A percentile compares a stretch with the other conserved stretches of the same genome.
Conservation (phyloP, 1,139 yeast genomes). For the Sugiyamaella paludigena region DNA sequence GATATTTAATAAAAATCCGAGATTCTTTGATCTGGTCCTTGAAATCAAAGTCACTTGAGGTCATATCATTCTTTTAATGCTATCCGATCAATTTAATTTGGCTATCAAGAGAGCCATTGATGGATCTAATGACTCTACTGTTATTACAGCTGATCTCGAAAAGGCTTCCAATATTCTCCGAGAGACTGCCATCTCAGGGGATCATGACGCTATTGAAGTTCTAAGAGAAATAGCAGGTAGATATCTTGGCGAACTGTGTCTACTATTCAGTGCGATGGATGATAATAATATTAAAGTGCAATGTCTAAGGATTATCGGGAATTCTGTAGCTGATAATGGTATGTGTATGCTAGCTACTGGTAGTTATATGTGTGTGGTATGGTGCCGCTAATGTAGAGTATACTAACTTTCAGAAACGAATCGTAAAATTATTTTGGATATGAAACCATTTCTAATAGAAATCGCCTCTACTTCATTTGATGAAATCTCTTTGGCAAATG, state of each 20-base stretch:
- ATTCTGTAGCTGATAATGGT: slow-evolving; percentile 25
- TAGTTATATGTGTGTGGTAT: too few relatives aligned
- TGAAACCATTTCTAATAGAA: background rate
- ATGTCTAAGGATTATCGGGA: slow-evolving; percentile 23
- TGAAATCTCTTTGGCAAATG: background rate
- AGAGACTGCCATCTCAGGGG: background rate
- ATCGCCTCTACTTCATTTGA: background rate
- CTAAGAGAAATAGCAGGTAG: background rate
- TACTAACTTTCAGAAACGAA: slow-evolving; percentile 6
- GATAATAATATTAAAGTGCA: background rate
- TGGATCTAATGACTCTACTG: too few relatives aligned
- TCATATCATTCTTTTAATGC: background rate
- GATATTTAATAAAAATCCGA: too few relatives aligned
- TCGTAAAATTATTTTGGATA: background rate
- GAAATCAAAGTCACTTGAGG: too few relatives aligned
- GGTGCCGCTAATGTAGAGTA: too few relatives aligned
- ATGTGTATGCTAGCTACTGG: too few relatives aligned
- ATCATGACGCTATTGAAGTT: background rate
- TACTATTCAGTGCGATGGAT: background rate
- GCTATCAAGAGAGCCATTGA: background rate
- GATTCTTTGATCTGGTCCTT: too few relatives aligned
- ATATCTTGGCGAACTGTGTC: slow-evolving; percentile 2
- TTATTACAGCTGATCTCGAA: background rate
- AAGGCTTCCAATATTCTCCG: slow-evolving; percentile 3
- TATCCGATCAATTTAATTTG: background rate